Percentiles rank a stretch among this genome's conserved stretches.
phyloP scores from a whole-genome alignment of 139 green algal species.

The Dunaliella sp. region DNA sequence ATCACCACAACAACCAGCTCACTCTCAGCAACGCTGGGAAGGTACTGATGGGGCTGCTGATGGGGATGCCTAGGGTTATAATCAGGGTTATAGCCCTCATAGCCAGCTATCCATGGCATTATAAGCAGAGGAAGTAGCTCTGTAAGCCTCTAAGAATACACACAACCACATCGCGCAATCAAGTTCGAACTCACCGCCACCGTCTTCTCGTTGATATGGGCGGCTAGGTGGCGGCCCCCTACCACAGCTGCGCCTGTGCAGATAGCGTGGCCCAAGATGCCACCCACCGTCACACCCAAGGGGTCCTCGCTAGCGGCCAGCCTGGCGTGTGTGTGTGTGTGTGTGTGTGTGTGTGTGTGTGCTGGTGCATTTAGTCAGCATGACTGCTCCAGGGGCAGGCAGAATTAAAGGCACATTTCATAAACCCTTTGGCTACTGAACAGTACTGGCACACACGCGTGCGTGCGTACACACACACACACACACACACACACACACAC shows the following conservation, averaged over 20 bases:
- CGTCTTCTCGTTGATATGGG: conserved; percentile 86
- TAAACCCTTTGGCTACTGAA: not conserved
- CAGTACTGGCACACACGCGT: not conserved
- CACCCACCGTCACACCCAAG: conserved; percentile 89
- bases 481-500: too few species aligned
- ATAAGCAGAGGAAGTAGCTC: too few species aligned
- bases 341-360: not conserved
- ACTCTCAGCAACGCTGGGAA: too few species aligned
- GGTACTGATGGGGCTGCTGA: too few species aligned
- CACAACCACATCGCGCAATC: not conserved
- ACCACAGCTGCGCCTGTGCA: conserved; percentile 94
- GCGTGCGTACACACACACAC: not conserved
- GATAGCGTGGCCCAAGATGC: conserved; percentile 86
- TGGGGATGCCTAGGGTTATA: not conserved
- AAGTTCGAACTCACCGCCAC: conserved; percentile 51
- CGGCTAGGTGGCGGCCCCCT: conserved; percentile 88
- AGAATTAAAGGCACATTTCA: not conserved
- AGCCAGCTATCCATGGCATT: too few species aligned
- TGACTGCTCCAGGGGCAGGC: not conserved
- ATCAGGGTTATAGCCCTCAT: not conserved
- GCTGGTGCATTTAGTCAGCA: not conserved
- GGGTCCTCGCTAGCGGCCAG: conserved; percentile 86
- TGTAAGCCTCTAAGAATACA: too few species aligned
- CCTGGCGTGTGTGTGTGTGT: conserved; percentile 26
- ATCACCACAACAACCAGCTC: too few species aligned